Conservation (phyloP, 129 eudicot species). For the Escallonia rubra region DNA sequence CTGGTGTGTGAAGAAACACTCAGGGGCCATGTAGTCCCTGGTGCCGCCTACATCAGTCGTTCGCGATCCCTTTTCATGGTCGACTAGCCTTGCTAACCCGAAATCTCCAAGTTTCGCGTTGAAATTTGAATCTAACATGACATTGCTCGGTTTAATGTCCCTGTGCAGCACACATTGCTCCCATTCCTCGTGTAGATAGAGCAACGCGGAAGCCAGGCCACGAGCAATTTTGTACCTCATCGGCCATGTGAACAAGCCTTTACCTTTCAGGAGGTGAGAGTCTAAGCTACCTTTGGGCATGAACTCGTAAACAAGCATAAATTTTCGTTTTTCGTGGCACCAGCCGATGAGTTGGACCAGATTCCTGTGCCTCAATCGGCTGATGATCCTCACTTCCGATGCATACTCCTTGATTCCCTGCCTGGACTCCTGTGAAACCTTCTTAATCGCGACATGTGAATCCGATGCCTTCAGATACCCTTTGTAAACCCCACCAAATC, state of each 20-base stretch:
- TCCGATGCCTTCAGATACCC: too few relatives aligned
- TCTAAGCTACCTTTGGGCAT: constrained; percentile 10
- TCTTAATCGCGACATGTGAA: too few relatives aligned
- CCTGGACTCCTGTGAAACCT: not conserved
- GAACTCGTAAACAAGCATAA: not conserved
- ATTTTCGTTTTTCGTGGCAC: constrained; percentile 17
- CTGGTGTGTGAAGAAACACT: constrained; percentile 19
- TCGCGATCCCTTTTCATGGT: constrained; percentile 26
- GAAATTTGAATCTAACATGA: constrained; percentile 33
- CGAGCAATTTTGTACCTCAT: constrained; percentile 14
- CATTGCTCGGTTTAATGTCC: constrained; percentile 33
- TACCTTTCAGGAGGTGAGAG: constrained; percentile 8
- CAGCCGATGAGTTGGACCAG: constrained; percentile 9
- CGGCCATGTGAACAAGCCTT: constrained; percentile 13
- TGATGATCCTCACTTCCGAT: constrained; percentile 4
- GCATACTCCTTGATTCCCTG: constrained; percentile 18
- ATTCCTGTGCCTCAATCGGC: constrained; percentile 9
- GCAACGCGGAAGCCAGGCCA: constrained; percentile 36
- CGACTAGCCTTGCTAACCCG: constrained; percentile 40
- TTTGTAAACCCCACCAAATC: too few relatives aligned
- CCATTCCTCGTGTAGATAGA: constrained; percentile 44
- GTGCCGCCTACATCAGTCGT: constrained; percentile 30
- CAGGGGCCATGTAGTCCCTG: constrained; percentile 39
- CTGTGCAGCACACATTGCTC: constrained; percentile 43
- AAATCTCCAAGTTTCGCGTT: constrained; percentile 34